Evolutionary conservation across 345 rosid genomes (phyloP), one percentile per base, ranked within the genome.

Genomic region (Eucalyptus fibrosa): DNA sequence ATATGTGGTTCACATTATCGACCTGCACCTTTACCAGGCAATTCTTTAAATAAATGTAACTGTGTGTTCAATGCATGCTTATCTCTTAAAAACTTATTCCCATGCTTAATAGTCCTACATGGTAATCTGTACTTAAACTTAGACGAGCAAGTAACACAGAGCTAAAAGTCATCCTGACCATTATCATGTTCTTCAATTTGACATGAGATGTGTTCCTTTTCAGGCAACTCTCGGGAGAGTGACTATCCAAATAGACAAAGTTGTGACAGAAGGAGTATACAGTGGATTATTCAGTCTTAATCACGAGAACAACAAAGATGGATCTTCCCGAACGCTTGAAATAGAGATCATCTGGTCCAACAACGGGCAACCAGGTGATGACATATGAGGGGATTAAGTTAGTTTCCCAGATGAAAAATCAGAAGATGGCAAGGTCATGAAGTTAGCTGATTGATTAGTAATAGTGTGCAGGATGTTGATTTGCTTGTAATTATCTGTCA

Each of bases 241-340:
- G 89, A 96, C 95, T 9, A 95, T 97, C 92, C 98, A 96, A 91
- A 96, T 97, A 13, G 99, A 97, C 93, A 94, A 95, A 92, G 99
- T 97, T 56, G 97, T 97, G 50, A 92, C 95, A 4, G 97, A 96
- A 91, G 97, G 98, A 89, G 93, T 92, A 53, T 95, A 95, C 93
- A 95, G 95, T 83, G 97, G 98, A 88, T 89, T 93, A 50, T 92
- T 95, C 92, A 92, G 95, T 94, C 93, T 96, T n/a, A 95, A 92
- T 87, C 95, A 95, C 67, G 97, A 94, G 49, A 94, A 90, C 89
- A 93, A 91, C 93, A 95, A 95, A 92, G 96, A 94, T 86, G 93
- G 94, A 19, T 93, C 96, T 87, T 94, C 96, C 55, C 93, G 96
- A 92, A 92, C 97, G 5, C 97, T 96, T 34, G 98, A 96, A 89